A percentile compares a stretch with the other conserved stretches of the same genome.
Evolutionary conservation across 805 yeast species (phyloP).

Genomic region (Jamesozyma spencerorum): DNA sequence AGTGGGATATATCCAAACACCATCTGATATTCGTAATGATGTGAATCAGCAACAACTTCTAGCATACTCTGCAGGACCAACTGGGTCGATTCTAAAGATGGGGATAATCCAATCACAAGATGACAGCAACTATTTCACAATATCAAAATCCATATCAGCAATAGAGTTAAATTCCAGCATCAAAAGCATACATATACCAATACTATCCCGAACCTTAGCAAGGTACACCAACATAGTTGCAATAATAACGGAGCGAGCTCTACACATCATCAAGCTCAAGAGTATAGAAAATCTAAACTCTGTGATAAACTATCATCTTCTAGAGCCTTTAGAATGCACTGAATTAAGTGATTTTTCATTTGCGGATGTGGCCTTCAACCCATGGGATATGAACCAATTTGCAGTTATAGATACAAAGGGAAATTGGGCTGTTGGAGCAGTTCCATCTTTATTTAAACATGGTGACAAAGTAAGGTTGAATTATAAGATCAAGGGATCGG

Average conservation of each 20-base stretch:
- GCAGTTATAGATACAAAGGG: conserved; percentile 45
- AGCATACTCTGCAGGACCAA: conserved; percentile 17
- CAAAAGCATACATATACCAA: conserved; percentile 33
- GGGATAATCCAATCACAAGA: conserved; percentile 1
- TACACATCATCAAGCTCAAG: conserved; percentile 30
- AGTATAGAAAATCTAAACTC: conserved; percentile 8
- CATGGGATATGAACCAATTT: conserved; percentile 33
- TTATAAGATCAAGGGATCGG: conserved; percentile 17
- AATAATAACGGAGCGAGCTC: conserved; percentile 32
- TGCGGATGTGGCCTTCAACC: conserved; percentile 40
- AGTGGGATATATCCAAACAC: conserved; percentile 18
- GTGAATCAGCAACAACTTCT: conserved; percentile 15
- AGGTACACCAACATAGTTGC: conserved; percentile 26
- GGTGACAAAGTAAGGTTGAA: conserved; percentile 9
- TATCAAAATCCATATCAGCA: not conserved
- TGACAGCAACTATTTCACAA: not conserved
- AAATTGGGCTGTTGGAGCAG: conserved; percentile 37
- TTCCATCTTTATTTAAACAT: conserved; percentile 12
- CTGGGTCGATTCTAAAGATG: conserved; percentile 13
- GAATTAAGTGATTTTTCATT: conserved; percentile 30
- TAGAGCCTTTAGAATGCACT: conserved; percentile 17
- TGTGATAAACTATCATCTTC: conserved; percentile 13
- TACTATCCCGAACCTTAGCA: conserved; percentile 15
- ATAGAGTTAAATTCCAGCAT: conserved; percentile 33
- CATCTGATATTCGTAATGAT: conserved; percentile 16